Percentiles rank a stretch among this genome's conserved stretches.
These are phyloP conservation scores for Trichoderma brevicompactum DNA, from an alignment of 2,329 filamentous ascomycete species.

Conservation along the genomic window DNA sequence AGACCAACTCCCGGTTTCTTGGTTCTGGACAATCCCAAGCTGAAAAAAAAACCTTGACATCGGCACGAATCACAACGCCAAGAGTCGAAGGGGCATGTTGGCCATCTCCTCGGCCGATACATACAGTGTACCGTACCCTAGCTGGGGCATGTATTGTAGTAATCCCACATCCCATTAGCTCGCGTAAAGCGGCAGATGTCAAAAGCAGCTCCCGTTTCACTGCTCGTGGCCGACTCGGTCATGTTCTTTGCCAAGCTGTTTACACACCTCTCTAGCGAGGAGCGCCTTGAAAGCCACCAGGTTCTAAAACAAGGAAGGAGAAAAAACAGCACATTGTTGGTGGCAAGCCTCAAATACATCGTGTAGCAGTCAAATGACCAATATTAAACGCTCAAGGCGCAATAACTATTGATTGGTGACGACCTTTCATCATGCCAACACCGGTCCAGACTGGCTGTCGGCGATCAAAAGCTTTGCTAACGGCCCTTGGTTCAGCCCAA, in stretches of 20 bases:
- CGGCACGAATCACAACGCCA: neutral
- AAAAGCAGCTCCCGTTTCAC: neutral
- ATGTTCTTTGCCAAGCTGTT: neutral
- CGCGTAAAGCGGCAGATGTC: neutral
- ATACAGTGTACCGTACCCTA: neutral
- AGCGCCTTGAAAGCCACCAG: neutral
- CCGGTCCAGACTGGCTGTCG: constrained; percentile 5
- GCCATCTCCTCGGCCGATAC: neutral
- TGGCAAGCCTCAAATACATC: neutral
- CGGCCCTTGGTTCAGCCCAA: constrained; percentile 13
- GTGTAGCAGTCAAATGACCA: neutral
- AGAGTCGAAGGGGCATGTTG: neutral
- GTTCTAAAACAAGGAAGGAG: neutral
- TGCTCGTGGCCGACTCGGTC: neutral
- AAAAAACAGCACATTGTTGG: neutral
- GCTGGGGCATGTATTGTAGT: neutral
- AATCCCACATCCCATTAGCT: neutral
- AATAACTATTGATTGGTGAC: constrained; percentile 3
- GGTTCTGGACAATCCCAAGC: neutral
- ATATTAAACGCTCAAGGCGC: constrained; percentile 8
- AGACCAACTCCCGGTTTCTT: neutral
- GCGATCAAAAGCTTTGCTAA: constrained; percentile 5
- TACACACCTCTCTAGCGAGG: neutral
- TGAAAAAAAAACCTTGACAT: neutral
- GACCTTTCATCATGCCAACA: neutral